Conservation (phyloP, 2,329 filamentous ascomycete species). For the Ciborinia camelliae region DNA sequence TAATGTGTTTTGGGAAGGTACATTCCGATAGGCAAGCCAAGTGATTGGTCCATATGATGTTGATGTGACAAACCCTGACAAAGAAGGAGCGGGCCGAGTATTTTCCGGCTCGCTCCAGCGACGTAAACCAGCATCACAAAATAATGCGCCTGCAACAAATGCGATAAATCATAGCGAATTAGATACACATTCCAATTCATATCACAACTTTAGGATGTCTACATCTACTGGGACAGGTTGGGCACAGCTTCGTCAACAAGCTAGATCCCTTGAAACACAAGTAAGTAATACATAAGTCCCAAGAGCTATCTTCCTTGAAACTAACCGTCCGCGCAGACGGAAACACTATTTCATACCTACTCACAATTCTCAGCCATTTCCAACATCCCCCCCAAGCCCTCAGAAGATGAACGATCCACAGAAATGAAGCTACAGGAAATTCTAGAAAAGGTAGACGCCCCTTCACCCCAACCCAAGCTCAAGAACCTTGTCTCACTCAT, state of each 20-base stretch:
- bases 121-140: slow-evolving; percentile 14
- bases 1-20: neutral
- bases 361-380: slow-evolving; percentile 83
- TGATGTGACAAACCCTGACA: slow-evolving; percentile 1
- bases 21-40: neutral
- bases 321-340: slow-evolving; percentile 15
- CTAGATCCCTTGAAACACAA: slow-evolving; percentile 81
- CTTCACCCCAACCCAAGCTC: neutral
- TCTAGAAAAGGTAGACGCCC: slow-evolving; percentile 65
- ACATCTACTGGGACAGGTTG: slow-evolving; percentile 54
- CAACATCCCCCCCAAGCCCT: slow-evolving; percentile 77
- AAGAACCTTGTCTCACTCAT: slow-evolving; percentile 19
- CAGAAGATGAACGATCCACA: slow-evolving; percentile 76
- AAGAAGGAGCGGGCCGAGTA: slow-evolving; percentile 12
- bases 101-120: slow-evolving; percentile 17
- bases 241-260: slow-evolving; percentile 90
- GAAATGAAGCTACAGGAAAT: slow-evolving; percentile 82
- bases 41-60: slow-evolving; percentile 4
- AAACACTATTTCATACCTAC: slow-evolving; percentile 65
- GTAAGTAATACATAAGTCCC: slow-evolving; percentile 46
- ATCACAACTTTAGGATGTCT: slow-evolving; percentile 20
- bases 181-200: neutral
- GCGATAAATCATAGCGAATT: slow-evolving; percentile 5
- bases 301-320: neutral
- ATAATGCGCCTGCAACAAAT: slow-evolving; percentile 1